Evolutionary conservation across 208 protist genomes (phyloP), one percentile per base, ranked within the genome.

Genomic region (Trypanosoma brucei): DNA sequence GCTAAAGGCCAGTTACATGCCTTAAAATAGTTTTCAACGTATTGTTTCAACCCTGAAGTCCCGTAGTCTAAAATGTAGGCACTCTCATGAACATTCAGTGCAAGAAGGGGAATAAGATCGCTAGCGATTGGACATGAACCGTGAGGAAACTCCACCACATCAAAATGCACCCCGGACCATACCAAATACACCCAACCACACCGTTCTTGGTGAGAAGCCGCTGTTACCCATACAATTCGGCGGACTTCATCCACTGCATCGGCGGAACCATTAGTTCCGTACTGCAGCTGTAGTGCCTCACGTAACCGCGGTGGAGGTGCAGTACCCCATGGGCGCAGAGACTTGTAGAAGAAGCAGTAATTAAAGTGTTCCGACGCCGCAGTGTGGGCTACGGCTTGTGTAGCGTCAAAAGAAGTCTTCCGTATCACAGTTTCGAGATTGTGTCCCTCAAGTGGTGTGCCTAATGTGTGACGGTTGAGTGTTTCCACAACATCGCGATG

Each of bases 261-360:
- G 22, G 73, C 14, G 1, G 74, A 79, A n/a, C 81, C 81, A 39
- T 85, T 80, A 36, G 66, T 34, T 52, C 81, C 76, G 59, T 89
- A 92, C 75, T 92, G 85, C 59, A 91, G 72, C 67, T 87, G 83
- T 53, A 94, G 57, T 30, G 70, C 76, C 45, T 94, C 83, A 37
- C 80, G 75, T 42, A 94, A 62, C n/a, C 55, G 54, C 55, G 76
- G 4, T n/a, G 84, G 83, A 33, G 92, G 59, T 3, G 67, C 52
- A 33, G 85, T 90, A 1, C 88, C 88, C 85, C 88, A 94, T 46
- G 88, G 88, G 2, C 88, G 75, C 35, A 94, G 73, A 0, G 88
- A 92, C 31, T 79, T 79, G 65, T 94, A 94, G 74, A 84, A 94
- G 61, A 94, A 94, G 70, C 88, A 94, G 75, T 94, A 92, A 72